Evolutionary conservation across 2,329 filamentous ascomycete genomes (phyloP), one percentile per base, ranked within the genome.

Genomic region (Venturia asperata): DNA sequence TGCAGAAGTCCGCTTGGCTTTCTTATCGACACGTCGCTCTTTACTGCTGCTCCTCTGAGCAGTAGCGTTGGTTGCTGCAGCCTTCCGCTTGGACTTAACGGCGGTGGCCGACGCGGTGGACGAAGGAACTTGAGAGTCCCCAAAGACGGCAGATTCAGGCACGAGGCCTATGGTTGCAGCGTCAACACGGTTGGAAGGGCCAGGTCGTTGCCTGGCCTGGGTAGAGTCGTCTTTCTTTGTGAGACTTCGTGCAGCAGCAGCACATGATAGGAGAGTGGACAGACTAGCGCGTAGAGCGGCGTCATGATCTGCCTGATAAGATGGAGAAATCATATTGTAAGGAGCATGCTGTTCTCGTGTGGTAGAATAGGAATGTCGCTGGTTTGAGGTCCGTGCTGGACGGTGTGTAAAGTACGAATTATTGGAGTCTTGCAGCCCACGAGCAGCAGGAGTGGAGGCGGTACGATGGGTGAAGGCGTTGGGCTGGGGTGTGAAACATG

Each of bases 261-360:
- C 93, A 71, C 91, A 96, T n/a, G 93, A 97, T 15, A 99, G 84
- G 15, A 99, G 83, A 0, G 94, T 97, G 0, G 92, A 96, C n/a
- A 99, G 82, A 61, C 91, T 96, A 24, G 94, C 92, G 42, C 94
- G 87, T 13, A 99, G 82, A 1, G 92, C 94, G 39, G 92, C 94
- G 71, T 99, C 94, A 71, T 97, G 92, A 70, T 97, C 92, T 61
- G 90, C 87, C 70, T 91, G 90, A 70, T 90, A 86, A 3, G 85
- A 85, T 1, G 90, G 88, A 0, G 88, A 87, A 73, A 91, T 84
- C 74, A 89, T 85, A 74, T 87, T 89, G 73, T 83, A 85, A 11
- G 83, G 83, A 47, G 79, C 78, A 71, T 85, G 84, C 62, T 82
- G 79, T 56, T 73, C 72, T 43, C 76, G 70, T 64, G 68, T 64